A percentile compares a stretch with the other conserved stretches of the same genome.
Conservation (phyloP, 345 rosid genomes). For the Aquilaria yunnanensis region DNA sequence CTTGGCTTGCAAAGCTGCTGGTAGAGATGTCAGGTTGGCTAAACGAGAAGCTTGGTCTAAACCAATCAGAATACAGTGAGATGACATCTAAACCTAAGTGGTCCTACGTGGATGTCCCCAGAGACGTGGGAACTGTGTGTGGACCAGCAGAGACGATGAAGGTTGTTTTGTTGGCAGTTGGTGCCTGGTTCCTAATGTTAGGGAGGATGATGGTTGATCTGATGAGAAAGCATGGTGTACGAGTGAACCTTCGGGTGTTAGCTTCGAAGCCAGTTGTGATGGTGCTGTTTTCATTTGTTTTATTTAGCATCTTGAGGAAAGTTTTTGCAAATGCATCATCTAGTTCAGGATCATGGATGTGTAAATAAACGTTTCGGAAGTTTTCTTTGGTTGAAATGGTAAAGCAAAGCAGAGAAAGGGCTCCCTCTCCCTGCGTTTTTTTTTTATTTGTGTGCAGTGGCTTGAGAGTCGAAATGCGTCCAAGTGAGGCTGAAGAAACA, state of each 20-base stretch:
- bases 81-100: slow-evolving; percentile 24
- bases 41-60: slow-evolving; percentile 59
- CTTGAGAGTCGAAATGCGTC: too few relatives aligned
- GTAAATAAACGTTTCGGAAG: background rate
- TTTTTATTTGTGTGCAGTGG: too few relatives aligned
- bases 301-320: slow-evolving; percentile 42
- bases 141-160: slow-evolving; percentile 42
- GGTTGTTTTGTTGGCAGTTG: slow-evolving; percentile 27
- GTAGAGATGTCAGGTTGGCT: slow-evolving; percentile 58
- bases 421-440: background rate
- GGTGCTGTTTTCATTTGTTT: slow-evolving; percentile 33
- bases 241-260: slow-evolving; percentile 67
- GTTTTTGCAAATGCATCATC: slow-evolving; percentile 19
- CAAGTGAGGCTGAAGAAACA: too few relatives aligned
- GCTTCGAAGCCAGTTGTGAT: slow-evolving; percentile 75
- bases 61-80: slow-evolving; percentile 24
- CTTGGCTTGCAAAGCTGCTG: slow-evolving; percentile 70
- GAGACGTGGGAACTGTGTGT: slow-evolving; percentile 26
- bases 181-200: slow-evolving; percentile 43
- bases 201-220: slow-evolving; percentile 25
- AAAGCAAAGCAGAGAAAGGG: background rate
- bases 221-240: slow-evolving; percentile 60
- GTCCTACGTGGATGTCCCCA: slow-evolving; percentile 45
- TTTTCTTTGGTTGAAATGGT: background rate
- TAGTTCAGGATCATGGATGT: slow-evolving; percentile 11